Evolutionary conservation across 345 rosid species (phyloP), one percentile per base, ranked within the genome.

Genomic region (Eutrema japonicum): DNA sequence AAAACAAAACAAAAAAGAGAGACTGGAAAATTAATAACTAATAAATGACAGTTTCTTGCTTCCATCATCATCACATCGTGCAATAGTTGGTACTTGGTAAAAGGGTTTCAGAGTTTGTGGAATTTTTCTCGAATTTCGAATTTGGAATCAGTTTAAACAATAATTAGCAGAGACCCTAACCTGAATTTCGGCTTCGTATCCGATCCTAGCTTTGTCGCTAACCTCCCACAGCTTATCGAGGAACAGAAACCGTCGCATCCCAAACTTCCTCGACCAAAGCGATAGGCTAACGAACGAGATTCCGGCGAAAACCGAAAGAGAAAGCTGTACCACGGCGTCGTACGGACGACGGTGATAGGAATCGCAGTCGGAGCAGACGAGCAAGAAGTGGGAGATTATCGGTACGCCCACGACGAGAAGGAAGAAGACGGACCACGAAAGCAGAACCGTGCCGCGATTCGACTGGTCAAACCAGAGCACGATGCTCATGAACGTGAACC

Each of bases 361-460:
- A 63, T 90, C 98, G 66, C 97, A 93, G 47, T 78, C 51, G 9
- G 88, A 81, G 78, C 98, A 90, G 2, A 76, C 72, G 30, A 90
- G 82, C 29, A 80, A 52, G 67, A 89, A 86, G 84, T 90, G 98
- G 0, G 98, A 90, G 11, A 87, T 82, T 10, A 90, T 50, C 14
- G 98, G 98, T 8, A 70, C 82, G n/a, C 77, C 84, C 6, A 89
- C 48, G 29, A 86, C 82, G 1, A 93, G 83, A 48, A 89, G 78
- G 54, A 89, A 79, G 82, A 93, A 90, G 9, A 90, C 46, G 2
- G 87, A 89, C 89, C 96, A 90, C 1, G 96, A 89, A 6, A 93
- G 79, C 18, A 78, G 62, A 51, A 83, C 73, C 46, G 61, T 81
- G 82, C 89, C 85, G 0, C 71, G 64, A 16, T 46, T 87, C 7